These are phyloP conservation scores for Phytopythium oedochilum DNA, from an alignment of 352 stramenopile genomes.

Conservation along the genomic window DNA sequence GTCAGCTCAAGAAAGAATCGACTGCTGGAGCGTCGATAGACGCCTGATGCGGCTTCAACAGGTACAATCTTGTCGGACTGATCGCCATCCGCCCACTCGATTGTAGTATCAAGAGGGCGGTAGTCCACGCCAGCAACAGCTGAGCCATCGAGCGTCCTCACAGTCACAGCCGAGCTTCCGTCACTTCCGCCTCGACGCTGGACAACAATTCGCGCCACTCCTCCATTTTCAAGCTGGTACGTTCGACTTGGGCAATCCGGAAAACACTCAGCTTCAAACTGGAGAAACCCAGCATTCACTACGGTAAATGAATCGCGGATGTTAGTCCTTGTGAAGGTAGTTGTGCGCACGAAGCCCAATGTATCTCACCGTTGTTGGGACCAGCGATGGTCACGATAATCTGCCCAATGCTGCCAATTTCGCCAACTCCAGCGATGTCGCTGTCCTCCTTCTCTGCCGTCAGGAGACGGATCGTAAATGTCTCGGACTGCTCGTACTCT, in stretches of 20 bases:
- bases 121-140: conserved; percentile 51
- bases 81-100: conserved; percentile 58
- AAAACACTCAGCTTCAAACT: conserved; percentile 72
- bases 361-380: conserved; percentile 39
- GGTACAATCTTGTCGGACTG: conserved; percentile 39
- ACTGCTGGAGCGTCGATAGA: conserved; percentile 21
- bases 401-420: conserved; percentile 34
- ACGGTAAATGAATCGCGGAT: neutral
- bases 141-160: conserved; percentile 40
- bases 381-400: conserved; percentile 49
- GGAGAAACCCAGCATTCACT: conserved; percentile 38
- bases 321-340: too few relatives aligned
- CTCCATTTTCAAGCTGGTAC: conserved; percentile 43
- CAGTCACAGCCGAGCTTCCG: conserved; percentile 27
- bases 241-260: conserved; percentile 38
- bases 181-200: conserved; percentile 58
- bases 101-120: conserved; percentile 16
- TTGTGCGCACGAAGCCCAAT: too few relatives aligned
- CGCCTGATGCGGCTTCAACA: conserved; percentile 27
- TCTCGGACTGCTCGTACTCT: conserved; percentile 48
- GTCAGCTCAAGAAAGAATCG: conserved; percentile 35
- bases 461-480: conserved; percentile 37
- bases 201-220: conserved; percentile 38
- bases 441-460: conserved; percentile 17
- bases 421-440: conserved; percentile 20